Evolutionary conservation across 2,329 filamentous ascomycete genomes (phyloP).

Genomic region (Arthroderma sp.): DNA sequence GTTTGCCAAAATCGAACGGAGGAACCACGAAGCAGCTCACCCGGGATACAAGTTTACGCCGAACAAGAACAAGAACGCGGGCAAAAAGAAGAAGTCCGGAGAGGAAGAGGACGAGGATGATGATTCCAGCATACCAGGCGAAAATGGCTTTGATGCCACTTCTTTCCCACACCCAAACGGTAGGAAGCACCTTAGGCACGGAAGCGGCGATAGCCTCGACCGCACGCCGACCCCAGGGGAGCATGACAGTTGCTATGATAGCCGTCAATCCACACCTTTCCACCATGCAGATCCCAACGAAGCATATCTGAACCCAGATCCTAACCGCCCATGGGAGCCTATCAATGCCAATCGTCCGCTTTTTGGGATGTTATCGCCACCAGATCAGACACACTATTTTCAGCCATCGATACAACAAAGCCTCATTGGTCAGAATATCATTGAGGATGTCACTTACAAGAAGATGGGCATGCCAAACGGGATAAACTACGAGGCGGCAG

Average conservation of each 20-base stretch:
- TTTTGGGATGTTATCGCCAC: slow-evolving; percentile 33
- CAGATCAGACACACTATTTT: slow-evolving; percentile 39
- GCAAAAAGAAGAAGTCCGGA: slow-evolving; percentile 37
- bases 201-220: slow-evolving; percentile 9
- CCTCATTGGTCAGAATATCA: slow-evolving; percentile 19
- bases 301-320: slow-evolving; percentile 7
- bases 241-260: slow-evolving; percentile 10
- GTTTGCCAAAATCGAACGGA: slow-evolving; percentile 65
- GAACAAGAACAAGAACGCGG: slow-evolving; percentile 45
- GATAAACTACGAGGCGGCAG: slow-evolving; percentile 19
- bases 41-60: slow-evolving; percentile 92
- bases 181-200: slow-evolving; percentile 14
- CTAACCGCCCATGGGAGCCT: slow-evolving; percentile 36
- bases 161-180: slow-evolving; percentile 15
- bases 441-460: slow-evolving; percentile 34
- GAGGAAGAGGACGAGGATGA: slow-evolving; percentile 25
- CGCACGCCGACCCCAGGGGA: slow-evolving; percentile 25
- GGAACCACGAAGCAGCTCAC: slow-evolving; percentile 73
- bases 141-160: slow-evolving; percentile 13
- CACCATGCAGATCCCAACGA: slow-evolving; percentile 5
- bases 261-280: slow-evolving; percentile 10
- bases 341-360: slow-evolving; percentile 38
- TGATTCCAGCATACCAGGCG: slow-evolving; percentile 26
- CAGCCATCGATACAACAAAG: slow-evolving; percentile 35
- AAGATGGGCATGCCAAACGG: slow-evolving; percentile 20